Conservation (phyloP, 257 asterid genomes). For the Ophiorrhiza pumila region DNA sequence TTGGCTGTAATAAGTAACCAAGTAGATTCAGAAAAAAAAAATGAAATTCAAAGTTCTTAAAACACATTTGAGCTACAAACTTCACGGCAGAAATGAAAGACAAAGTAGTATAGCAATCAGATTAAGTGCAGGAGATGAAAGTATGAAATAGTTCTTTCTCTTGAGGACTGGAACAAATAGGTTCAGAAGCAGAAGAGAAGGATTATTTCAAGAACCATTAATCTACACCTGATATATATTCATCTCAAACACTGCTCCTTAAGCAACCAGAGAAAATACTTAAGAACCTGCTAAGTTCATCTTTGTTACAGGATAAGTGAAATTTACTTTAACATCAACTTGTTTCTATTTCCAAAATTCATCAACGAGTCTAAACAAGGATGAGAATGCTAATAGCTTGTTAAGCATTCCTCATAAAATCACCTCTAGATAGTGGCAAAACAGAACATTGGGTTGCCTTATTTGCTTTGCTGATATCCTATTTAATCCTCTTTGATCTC, state of each 20-base stretch:
- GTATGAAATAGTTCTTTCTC: neutral
- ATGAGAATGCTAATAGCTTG: neutral
- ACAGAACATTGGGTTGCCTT: no score
- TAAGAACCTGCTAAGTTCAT: neutral
- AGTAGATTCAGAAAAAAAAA: neutral
- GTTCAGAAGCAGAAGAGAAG: neutral
- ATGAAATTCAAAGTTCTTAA: neutral
- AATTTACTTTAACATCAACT: neutral
- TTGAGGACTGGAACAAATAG: neutral
- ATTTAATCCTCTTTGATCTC: neutral
- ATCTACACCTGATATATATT: neutral
- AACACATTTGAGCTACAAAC: neutral
- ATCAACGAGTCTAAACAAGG: neutral
- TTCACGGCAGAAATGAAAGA: neutral
- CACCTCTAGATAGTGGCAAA: neutral
- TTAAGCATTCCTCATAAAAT: neutral
- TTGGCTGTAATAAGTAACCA: slow-evolving; percentile 56
- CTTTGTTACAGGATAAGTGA: neutral
- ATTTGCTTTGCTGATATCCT: neutral
- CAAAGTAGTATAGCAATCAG: neutral
- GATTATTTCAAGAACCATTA: no score
- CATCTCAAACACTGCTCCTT: neutral
- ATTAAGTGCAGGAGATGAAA: neutral
- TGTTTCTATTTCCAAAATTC: neutral
- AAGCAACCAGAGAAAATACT: neutral